Conservation (phyloP, 129 eudicot species). For the Apium graveolens region DNA sequence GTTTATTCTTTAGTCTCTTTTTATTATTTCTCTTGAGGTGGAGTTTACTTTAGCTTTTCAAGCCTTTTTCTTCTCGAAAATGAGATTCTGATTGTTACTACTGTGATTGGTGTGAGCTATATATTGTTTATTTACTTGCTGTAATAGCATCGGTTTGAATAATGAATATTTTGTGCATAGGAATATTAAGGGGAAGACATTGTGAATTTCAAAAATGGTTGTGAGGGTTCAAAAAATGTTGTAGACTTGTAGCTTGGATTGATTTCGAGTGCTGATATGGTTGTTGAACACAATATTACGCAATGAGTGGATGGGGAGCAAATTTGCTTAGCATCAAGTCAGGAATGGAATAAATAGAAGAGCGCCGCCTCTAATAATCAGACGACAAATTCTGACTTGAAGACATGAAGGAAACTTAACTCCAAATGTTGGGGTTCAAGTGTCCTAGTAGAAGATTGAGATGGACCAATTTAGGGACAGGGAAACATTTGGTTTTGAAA, state of each 20-base stretch:
- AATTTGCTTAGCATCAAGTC: constrained; percentile 41
- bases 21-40: constrained; percentile 31
- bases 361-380: constrained; percentile 14
- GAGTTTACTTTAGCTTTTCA: constrained; percentile 81
- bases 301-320: constrained; percentile 94
- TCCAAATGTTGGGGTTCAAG: constrained; percentile 12
- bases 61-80: constrained; percentile 64
- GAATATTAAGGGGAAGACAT: constrained; percentile 60
- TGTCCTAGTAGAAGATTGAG: constrained; percentile 9
- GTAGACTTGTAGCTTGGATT: constrained; percentile 33
- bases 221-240: constrained; percentile 27
- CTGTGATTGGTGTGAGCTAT: constrained; percentile 27
- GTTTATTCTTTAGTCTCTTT: background rate
- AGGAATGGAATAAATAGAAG: constrained; percentile 58
- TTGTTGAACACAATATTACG: constrained; percentile 63
- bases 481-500: constrained; percentile 7
- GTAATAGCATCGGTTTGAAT: background rate
- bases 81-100: too few species aligned
- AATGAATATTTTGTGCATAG: constrained; percentile 12
- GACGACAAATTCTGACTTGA: constrained; percentile 19
- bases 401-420: constrained; percentile 14
- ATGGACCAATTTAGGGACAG: constrained; percentile 26
- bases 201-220: constrained; percentile 28
- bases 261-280: constrained; percentile 22
- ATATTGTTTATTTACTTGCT: constrained; percentile 16